Evolutionary conservation across 2,329 filamentous ascomycete species (phyloP), one percentile per base, ranked within the genome.

Genomic region (Keithomyces neogunnii): DNA sequence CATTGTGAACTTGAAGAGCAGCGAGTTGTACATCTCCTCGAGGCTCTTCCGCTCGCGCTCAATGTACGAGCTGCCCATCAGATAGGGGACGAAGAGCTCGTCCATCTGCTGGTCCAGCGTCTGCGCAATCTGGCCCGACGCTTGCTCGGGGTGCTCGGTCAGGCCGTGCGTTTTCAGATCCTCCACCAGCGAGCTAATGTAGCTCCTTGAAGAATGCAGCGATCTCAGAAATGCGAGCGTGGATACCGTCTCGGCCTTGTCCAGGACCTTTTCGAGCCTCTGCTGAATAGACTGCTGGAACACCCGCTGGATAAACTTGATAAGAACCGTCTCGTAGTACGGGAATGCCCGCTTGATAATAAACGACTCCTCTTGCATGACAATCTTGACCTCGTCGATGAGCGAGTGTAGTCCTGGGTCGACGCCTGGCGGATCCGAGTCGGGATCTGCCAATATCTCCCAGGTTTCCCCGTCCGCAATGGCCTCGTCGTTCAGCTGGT

Each of bases 201-300:
- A 97, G 57, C 84, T 88, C 59, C 90, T 82, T 1, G 93, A 93
- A 6, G 92, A 88, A 68, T 99, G 95, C 10, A 99, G 67, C 11
- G 89, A 93, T 54, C 93, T 83, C 32, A 99, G 71, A 64, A 96
- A 99, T 1, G 93, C 91, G 32, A 99, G 73, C 0, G 90, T 91
- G 0, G 95, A 99, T 13, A 97, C 84, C 4, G 87, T 88, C 57
- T 89, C 87, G 13, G 93, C 93, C 70, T 97, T 97, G 60, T 96
- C 91, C 46, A 99, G 74, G 3, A 99, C 91, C 82, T 95, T 88
- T 66, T 99, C 93, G 8, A 99, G 76, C 11, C 92, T 82, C 67
- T 97, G 92, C 69, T 99, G 95, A 55, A 99, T 91, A 2, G 92
- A 97, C 68, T 99, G 93, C 65, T 99, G 93, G 63, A 99, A 99